Evolutionary conservation across 2,329 filamentous ascomycete species (phyloP).

Genomic region (Cladophialophora immunda): DNA sequence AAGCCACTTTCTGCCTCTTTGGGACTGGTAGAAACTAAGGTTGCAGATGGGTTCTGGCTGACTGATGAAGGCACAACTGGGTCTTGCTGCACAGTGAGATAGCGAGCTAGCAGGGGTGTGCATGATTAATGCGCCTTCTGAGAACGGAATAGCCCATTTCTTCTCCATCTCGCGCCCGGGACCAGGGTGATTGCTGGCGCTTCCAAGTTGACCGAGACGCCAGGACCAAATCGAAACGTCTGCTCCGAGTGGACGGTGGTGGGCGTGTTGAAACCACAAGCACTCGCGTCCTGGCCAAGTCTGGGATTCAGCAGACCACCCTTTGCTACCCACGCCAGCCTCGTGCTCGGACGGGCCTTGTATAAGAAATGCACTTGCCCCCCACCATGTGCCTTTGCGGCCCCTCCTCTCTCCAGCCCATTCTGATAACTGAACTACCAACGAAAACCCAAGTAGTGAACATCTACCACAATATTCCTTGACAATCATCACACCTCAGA

Average conservation of each 20-base stretch:
- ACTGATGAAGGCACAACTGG: constrained; percentile 18
- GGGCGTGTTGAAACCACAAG: constrained; percentile 6
- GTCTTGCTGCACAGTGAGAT: constrained; percentile 26
- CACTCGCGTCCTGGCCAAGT: constrained; percentile 6
- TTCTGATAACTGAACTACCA: constrained; percentile 12
- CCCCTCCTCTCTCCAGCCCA: not conserved
- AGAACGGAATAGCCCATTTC: constrained; percentile 15
- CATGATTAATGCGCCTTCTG: constrained; percentile 33
- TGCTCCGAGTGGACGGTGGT: constrained; percentile 18
- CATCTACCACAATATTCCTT: not conserved
- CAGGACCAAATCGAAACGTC: not conserved
- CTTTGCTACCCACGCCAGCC: constrained; percentile 21
- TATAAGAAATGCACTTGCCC: constrained; percentile 28
- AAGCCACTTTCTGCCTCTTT: constrained; percentile 29
- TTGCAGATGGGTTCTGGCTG: constrained; percentile 31
- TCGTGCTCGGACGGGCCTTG: constrained; percentile 18
- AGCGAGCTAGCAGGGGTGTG: constrained; percentile 14
- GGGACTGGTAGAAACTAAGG: constrained; percentile 23
- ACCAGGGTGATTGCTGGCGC: constrained; percentile 9
- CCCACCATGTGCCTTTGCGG: constrained; percentile 18
- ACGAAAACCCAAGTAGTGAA: not conserved
- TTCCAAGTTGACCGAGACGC: constrained; percentile 4
- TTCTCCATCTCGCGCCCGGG: constrained; percentile 6
- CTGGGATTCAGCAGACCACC: constrained; percentile 23
- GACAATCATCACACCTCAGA: not conserved